phyloP scores from a whole-genome alignment of 2,329 filamentous ascomycete genomes.

The Pseudopithomyces chartarum region DNA sequence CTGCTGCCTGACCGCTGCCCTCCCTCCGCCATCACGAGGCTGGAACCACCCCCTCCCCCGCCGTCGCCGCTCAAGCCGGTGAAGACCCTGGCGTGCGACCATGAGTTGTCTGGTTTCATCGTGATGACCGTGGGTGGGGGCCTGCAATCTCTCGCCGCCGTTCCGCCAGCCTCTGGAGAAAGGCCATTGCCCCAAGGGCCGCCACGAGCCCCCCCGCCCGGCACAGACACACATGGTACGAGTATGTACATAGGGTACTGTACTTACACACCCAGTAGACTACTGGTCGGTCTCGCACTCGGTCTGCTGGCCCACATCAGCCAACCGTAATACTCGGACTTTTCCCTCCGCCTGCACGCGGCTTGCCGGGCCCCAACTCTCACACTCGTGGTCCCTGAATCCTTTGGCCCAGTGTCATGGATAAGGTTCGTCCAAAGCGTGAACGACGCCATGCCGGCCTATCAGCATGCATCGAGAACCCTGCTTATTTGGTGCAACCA shows the following conservation, averaged over 20 bases:
- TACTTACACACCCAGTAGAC: too few species aligned
- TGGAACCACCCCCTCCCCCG: slow-evolving; percentile 1
- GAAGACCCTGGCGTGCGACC: neutral
- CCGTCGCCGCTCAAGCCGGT: slow-evolving; percentile 2
- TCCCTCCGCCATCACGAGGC: slow-evolving; percentile 15
- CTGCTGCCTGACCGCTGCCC: slow-evolving; percentile 32
- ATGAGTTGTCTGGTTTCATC: slow-evolving; percentile 17
- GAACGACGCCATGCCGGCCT: slow-evolving; percentile 29
- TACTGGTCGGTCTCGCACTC: too few species aligned
- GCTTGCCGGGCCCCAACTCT: slow-evolving; percentile 19
- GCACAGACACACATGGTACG: too few species aligned
- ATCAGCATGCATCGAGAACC: slow-evolving; percentile 13
- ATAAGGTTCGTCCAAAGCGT: slow-evolving; percentile 40
- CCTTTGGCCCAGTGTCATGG: slow-evolving; percentile 37
- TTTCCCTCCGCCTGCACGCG: slow-evolving; percentile 26
- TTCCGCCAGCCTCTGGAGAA: slow-evolving; percentile 5
- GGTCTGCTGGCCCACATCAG: neutral
- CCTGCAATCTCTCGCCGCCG: slow-evolving; percentile 3
- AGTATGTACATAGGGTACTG: too few species aligned
- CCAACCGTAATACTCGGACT: slow-evolving; percentile 31
- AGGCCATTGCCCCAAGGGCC: neutral
- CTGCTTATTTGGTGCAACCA: slow-evolving; percentile 28
- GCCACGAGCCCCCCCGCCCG: neutral
- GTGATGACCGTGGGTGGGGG: slow-evolving; percentile 18
- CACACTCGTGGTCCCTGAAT: slow-evolving; percentile 35